Base-by-base conservation (phyloP, 225 moss, liverwort and hornwort species). In the Takakia lepidozioides region DNA sequence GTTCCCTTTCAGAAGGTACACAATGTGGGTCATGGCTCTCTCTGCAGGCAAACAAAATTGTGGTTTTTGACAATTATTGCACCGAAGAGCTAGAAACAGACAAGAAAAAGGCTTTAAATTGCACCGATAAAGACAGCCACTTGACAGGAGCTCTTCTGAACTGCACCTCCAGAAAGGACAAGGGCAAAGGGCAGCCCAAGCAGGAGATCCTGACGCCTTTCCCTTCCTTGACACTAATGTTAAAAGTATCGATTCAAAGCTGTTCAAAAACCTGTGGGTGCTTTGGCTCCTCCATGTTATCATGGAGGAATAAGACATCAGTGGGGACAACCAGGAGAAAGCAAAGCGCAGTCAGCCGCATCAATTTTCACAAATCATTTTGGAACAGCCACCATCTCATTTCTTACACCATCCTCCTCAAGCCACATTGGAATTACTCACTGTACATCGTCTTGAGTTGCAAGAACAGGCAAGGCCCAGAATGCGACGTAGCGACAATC, bases 1-100 rank as follows among this genome's bases (percentile, higher is more conserved):
- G 6, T 17, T 39, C 17, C 28, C 10, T 42, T 3, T 8, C 9
- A 8, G 10, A 13, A 16, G 17, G 26, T 19, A 25, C 14, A 14
- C 16, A 57, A 10, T 2, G 6, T 22, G 15, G 19, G 17, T 11
- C 29, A 20, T n/a, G n/a, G n/a, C 10, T 25, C 13, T 5, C 25
- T 27, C 40, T 50, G 58, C 78, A 95, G 90, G 73, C 90, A 30
- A 95, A 95, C 73, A 82, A 87, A 30, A 90, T 84, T 70, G 87
- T 95, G 17, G 84, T 95, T 5, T 95, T 84, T 64, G 76, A 82
- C 25, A 78, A 84, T 53, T 95, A 95, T 63, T 95, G 87, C 43
- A 64, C 72, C 16, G 67, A 86, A 34, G 60, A 48, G 39, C 54
- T 78, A 46, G 38, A 70, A 10, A 51, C 49, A 38, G 48, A 22